phyloP scores from a whole-genome alignment of 1,284 basidiomycete genomes.

The Macrocybe sp. region DNA sequence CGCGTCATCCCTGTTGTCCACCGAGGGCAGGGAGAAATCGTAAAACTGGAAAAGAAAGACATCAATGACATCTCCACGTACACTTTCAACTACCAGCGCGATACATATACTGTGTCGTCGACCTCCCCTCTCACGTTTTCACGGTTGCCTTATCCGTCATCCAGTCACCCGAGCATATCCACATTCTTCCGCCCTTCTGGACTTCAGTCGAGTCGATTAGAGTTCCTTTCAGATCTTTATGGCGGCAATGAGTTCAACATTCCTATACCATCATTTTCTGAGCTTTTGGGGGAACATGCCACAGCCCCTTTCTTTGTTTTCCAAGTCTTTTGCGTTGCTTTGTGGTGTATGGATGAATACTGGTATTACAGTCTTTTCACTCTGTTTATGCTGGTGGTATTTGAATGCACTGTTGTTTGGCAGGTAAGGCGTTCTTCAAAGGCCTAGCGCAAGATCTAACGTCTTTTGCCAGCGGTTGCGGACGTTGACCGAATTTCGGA shows the following conservation, averaged over 20 bases:
- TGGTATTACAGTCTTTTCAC: conserved; percentile 98
- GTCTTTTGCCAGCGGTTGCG: conserved; percentile 60
- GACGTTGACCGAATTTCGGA: conserved; percentile 91
- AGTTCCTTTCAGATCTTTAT: conserved; percentile 42
- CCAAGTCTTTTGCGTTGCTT: conserved; percentile 91
- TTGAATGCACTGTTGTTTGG: conserved; percentile 97
- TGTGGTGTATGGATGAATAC: conserved; percentile 96
- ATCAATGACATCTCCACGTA: conserved; percentile 56
- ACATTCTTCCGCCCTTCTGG: conserved; percentile 58
- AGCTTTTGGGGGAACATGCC: conserved; percentile 89
- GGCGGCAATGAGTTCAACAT: conserved; percentile 95
- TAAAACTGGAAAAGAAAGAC: conserved; percentile 66
- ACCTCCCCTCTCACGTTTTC: conserved; percentile 65
- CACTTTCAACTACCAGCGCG: conserved; percentile 94
- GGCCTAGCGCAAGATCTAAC: conserved; percentile 3
- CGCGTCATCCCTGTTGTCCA: conserved; percentile 84
- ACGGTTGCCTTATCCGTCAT: conserved; percentile 87
- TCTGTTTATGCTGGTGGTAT: conserved; percentile 93
- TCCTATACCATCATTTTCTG: conserved; percentile 87
- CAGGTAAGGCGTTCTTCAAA: conserved; percentile 53
- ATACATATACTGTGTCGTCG: conserved; percentile 81
- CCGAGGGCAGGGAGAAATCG: conserved; percentile 90
- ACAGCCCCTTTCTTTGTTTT: conserved; percentile 93
- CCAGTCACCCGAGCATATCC: conserved; percentile 65
- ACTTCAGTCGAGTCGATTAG: conserved; percentile 30